These are phyloP conservation scores for Pyrenophora teres DNA, from an alignment of 2,329 filamentous ascomycete species.

Conservation along the genomic window DNA sequence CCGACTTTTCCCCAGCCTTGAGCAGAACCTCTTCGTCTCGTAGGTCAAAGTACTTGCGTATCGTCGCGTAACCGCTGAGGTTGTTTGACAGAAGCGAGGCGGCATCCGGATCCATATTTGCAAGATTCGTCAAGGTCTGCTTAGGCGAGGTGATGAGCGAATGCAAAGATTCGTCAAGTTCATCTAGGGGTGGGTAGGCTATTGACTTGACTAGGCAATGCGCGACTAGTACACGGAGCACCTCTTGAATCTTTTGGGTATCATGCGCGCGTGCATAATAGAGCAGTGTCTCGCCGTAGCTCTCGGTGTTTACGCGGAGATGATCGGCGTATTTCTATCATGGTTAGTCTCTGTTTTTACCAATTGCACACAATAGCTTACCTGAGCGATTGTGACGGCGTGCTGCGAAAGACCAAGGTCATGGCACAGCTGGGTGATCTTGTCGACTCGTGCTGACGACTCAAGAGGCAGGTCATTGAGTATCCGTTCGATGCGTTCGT, in stretches of 20 bases:
- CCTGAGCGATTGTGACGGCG: constrained; percentile 81
- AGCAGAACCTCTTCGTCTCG: constrained; percentile 67
- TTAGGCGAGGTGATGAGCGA: constrained; percentile 74
- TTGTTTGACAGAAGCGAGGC: constrained; percentile 82
- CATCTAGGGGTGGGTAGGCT: constrained; percentile 71
- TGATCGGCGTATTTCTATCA: constrained; percentile 79
- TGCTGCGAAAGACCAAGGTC: constrained; percentile 78
- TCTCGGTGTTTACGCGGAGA: constrained; percentile 71
- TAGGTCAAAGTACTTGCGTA: constrained; percentile 89
- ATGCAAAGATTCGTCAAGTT: constrained; percentile 74
- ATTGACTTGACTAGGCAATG: constrained; percentile 85
- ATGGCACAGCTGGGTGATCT: constrained; percentile 77
- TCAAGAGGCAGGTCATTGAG: constrained; percentile 74
- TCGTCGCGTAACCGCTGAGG: constrained; percentile 88
- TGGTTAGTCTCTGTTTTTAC: constrained; percentile 22
- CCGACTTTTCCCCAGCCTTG: constrained; percentile 46
- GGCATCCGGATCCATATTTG: constrained; percentile 76
- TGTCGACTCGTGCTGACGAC: constrained; percentile 75
- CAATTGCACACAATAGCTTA: constrained; percentile 51
- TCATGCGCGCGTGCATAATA: constrained; percentile 89
- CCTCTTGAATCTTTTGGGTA: constrained; percentile 76
- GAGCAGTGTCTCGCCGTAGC: constrained; percentile 84
- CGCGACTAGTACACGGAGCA: constrained; percentile 84
- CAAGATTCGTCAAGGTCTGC: constrained; percentile 71
- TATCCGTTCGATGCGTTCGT: constrained; percentile 74